These are phyloP conservation scores for Hypomontagnella submonticulosa DNA, from an alignment of 495 filamentous ascomycete genomes.

Conservation along the genomic window DNA sequence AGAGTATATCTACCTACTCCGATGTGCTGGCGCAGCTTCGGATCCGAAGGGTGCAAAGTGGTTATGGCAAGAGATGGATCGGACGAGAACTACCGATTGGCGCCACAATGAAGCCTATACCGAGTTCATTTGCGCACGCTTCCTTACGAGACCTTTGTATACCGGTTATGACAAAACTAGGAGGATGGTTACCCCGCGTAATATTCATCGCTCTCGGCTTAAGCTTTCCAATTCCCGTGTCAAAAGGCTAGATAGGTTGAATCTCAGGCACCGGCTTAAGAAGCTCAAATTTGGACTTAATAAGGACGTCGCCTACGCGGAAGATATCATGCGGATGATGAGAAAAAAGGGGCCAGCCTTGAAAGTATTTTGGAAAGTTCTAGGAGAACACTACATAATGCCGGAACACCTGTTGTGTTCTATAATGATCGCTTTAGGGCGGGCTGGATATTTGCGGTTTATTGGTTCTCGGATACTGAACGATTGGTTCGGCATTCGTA, in stretches of 20 bases:
- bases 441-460: slow-evolving; percentile 41
- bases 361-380: slow-evolving; percentile 16
- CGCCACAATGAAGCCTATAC: slow-evolving; percentile 32
- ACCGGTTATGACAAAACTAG: slow-evolving; percentile 44
- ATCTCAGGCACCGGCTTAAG: slow-evolving; percentile 16
- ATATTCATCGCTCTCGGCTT: slow-evolving; percentile 40
- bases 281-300: slow-evolving; percentile 44
- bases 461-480: slow-evolving; percentile 37
- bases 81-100: slow-evolving; percentile 15
- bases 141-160: slow-evolving; percentile 52
- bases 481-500: slow-evolving; percentile 36
- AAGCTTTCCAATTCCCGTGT: background rate
- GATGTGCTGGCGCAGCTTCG: slow-evolving; percentile 50
- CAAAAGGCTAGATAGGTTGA: slow-evolving; percentile 30
- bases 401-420: slow-evolving; percentile 48
- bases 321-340: slow-evolving; percentile 47
- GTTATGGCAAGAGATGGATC: slow-evolving; percentile 43
- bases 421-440: slow-evolving; percentile 46
- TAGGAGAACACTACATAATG: slow-evolving; percentile 44
- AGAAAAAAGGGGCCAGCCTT: slow-evolving; percentile 25
- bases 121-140: slow-evolving; percentile 52
- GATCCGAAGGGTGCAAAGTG: slow-evolving; percentile 34
- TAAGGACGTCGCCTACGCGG: slow-evolving; percentile 30
- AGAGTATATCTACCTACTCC: slow-evolving; percentile 49
- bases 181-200: slow-evolving; percentile 46